These are phyloP conservation scores for Candida sp. DNA, from an alignment of 1,139 yeast species.

Conservation along the genomic window DNA sequence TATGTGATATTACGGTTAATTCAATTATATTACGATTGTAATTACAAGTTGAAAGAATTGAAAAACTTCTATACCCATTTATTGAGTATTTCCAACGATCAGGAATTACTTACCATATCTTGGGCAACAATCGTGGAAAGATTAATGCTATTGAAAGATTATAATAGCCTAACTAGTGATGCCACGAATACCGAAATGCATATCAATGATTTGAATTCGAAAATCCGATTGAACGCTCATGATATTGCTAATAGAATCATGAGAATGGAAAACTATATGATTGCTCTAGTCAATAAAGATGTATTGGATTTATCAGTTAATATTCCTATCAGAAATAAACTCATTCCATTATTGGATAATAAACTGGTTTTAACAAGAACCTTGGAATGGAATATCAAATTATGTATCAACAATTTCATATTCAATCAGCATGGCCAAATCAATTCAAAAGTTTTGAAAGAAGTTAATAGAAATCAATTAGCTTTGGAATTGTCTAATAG, in stretches of 20 bases:
- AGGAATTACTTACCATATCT: constrained; percentile 85
- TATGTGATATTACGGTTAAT: constrained; percentile 56
- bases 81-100: constrained; percentile 64
- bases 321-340: constrained; percentile 1
- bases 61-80: constrained; percentile 64
- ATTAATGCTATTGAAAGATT: constrained; percentile 70
- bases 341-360: constrained; percentile 18
- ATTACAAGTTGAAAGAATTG: constrained; percentile 58
- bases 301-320: constrained; percentile 57
- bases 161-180: constrained; percentile 60
- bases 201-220: constrained; percentile 59
- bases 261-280: constrained; percentile 92
- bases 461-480: constrained; percentile 62
- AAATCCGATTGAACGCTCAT: constrained; percentile 81
- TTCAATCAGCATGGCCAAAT: constrained; percentile 85
- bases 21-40: constrained; percentile 54
- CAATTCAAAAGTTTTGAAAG: constrained; percentile 70
- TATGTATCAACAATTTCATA: constrained; percentile 83
- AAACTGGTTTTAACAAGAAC: constrained; percentile 69
- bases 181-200: constrained; percentile 19
- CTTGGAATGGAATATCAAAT: constrained; percentile 88
- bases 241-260: constrained; percentile 93
- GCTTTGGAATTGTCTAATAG: constrained; percentile 72
- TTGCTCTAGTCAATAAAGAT: constrained; percentile 82
- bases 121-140: constrained; percentile 90